These are phyloP conservation scores for Candida smagusa DNA, from an alignment of 1,139 yeast genomes.

Conservation along the genomic window DNA sequence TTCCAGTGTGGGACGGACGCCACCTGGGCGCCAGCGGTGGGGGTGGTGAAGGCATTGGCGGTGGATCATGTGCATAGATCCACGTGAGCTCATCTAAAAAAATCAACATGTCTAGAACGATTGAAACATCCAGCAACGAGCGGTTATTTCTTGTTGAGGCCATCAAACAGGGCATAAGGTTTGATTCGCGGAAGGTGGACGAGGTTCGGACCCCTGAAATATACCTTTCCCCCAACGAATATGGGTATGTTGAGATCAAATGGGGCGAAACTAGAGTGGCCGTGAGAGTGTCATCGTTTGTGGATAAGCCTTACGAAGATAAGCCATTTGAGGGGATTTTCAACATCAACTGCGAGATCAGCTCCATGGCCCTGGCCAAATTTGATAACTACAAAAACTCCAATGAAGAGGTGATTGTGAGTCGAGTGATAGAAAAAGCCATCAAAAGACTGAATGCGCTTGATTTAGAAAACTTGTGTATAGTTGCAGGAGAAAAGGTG, in stretches of 20 bases:
- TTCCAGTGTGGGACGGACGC: too few relatives aligned
- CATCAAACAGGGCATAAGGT: conserved; percentile 58
- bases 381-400: conserved; percentile 73
- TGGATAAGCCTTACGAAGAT: conserved; percentile 83
- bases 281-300: conserved; percentile 75
- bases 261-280: conserved; percentile 67
- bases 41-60: too few relatives aligned
- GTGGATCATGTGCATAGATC: not conserved
- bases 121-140: conserved; percentile 68
- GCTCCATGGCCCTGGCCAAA: conserved; percentile 84
- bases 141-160: conserved; percentile 58
- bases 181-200: conserved; percentile 66
- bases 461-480: conserved; percentile 86
- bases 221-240: conserved; percentile 57
- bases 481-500: conserved; percentile 85
- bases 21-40: too few relatives aligned
- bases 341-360: conserved; percentile 76
- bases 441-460: conserved; percentile 85
- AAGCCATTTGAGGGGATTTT: conserved; percentile 93
- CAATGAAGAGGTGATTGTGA: conserved; percentile 75
- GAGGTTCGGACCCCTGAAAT: conserved; percentile 66
- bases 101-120: conserved; percentile 16
- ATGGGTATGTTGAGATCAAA: conserved; percentile 75
- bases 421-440: conserved; percentile 85
- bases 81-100: not conserved